Conservation (phyloP, 768 basidiomycete genomes). For the Lactarius akahatsu region DNA sequence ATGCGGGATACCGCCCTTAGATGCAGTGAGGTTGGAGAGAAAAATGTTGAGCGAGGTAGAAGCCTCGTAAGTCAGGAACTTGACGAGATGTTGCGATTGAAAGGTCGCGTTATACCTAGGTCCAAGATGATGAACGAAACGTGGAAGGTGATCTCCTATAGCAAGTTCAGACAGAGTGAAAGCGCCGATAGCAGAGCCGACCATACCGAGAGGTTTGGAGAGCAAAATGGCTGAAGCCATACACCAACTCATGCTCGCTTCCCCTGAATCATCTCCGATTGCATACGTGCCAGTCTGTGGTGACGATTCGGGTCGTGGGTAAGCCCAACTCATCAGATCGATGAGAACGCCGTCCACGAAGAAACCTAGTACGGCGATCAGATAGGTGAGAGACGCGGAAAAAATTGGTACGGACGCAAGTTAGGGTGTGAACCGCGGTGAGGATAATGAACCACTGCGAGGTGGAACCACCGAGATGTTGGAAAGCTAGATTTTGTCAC, state of each 20-base stretch:
- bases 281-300: constrained; percentile 44
- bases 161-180: constrained; percentile 4
- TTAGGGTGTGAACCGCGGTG: constrained; percentile 54
- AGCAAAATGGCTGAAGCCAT: constrained; percentile 65
- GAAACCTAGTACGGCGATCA: constrained; percentile 47
- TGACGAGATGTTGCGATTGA: constrained; percentile 66
- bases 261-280: constrained; percentile 53
- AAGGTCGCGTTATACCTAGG: constrained; percentile 76
- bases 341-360: constrained; percentile 71
- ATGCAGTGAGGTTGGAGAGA: constrained; percentile 47
- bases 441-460: constrained; percentile 65
- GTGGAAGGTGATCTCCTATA: constrained; percentile 66
- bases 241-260: constrained; percentile 60
- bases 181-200: not conserved
- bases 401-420: constrained; percentile 53
- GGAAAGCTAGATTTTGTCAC: constrained; percentile 50
- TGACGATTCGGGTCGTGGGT: constrained; percentile 52
- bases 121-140: constrained; percentile 78
- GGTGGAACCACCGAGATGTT: constrained; percentile 69
- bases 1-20: constrained; percentile 37
- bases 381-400: not conserved
- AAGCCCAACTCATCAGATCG: constrained; percentile 61
- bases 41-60: constrained; percentile 83
- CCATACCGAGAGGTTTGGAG: constrained; percentile 54
- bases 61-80: constrained; percentile 82